Conservation (phyloP, 305 asterid genomes). For the Solanum hybrid region DNA sequence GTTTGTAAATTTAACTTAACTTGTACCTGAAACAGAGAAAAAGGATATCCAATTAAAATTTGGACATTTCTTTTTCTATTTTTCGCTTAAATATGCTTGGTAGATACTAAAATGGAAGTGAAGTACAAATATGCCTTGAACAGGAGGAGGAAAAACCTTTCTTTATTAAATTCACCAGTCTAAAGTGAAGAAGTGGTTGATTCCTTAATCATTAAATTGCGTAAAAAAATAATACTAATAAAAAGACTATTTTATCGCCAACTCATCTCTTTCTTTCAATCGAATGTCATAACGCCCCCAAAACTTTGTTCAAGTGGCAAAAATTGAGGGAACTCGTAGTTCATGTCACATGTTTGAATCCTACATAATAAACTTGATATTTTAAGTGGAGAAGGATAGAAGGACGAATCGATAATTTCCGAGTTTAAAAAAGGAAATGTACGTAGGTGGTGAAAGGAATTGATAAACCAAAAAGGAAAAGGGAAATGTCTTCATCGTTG, state of each 20-base stretch:
- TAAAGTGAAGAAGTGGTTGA: not conserved
- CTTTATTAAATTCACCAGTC: not conserved
- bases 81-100: not conserved
- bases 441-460: not conserved
- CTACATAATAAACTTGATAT: not conserved
- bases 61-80: too few relatives aligned
- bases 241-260: not conserved
- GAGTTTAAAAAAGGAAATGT: not conserved
- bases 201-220: not conserved
- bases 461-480: not conserved
- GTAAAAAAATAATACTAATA: not conserved
- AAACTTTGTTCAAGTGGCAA: not conserved
- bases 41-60: not conserved
- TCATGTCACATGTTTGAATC: not conserved
- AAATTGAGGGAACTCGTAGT: not conserved
- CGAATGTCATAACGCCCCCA: not conserved
- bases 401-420: too few relatives aligned
- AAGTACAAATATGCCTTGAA: not conserved
- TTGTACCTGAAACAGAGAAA: not conserved
- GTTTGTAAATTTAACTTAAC: not conserved
- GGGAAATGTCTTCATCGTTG: conserved; percentile 12
- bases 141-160: not conserved
- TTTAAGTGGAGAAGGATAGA: not conserved
- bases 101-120: not conserved
- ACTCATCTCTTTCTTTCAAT: not conserved